Percentiles rank a stretch among this genome's conserved stretches.
phyloP scores from a whole-genome alignment of 768 basidiomycete species.

The Kwoniella mangroviensis region DNA sequence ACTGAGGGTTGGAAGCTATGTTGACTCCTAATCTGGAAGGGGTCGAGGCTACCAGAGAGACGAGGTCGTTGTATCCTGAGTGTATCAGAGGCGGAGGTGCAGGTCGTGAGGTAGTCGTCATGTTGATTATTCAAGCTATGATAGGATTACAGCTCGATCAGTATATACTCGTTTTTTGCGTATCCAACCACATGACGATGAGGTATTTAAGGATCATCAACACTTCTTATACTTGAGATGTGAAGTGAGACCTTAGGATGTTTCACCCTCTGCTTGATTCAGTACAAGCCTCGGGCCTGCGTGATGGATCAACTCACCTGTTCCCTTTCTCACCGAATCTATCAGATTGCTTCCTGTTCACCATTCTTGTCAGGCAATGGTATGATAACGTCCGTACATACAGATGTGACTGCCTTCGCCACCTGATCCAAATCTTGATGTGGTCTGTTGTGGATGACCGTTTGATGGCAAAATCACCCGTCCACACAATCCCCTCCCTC shows the following conservation, averaged over 20 bases:
- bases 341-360: too few species aligned
- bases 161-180: not conserved
- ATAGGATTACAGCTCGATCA: not conserved
- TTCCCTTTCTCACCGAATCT: too few species aligned
- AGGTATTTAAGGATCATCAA: not conserved
- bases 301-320: not conserved
- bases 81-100: constrained; percentile 32
- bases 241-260: not conserved
- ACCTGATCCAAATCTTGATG: not conserved
- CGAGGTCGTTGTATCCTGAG: constrained; percentile 42
- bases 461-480: not conserved
- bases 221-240: too few species aligned
- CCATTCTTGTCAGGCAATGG: not conserved
- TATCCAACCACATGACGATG: not conserved
- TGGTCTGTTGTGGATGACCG: not conserved
- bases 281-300: not conserved
- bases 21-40: constrained; percentile 32
- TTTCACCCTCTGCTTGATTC: not conserved
- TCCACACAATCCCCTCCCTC: not conserved
- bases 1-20: constrained; percentile 12
- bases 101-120: constrained; percentile 23
- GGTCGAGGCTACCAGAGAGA: constrained; percentile 37
- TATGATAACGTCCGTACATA: too few species aligned
- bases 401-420: not conserved
- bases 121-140: not conserved